phyloP scores from a whole-genome alignment of 176 grass and related monocot species.

The Puya raimondii region DNA sequence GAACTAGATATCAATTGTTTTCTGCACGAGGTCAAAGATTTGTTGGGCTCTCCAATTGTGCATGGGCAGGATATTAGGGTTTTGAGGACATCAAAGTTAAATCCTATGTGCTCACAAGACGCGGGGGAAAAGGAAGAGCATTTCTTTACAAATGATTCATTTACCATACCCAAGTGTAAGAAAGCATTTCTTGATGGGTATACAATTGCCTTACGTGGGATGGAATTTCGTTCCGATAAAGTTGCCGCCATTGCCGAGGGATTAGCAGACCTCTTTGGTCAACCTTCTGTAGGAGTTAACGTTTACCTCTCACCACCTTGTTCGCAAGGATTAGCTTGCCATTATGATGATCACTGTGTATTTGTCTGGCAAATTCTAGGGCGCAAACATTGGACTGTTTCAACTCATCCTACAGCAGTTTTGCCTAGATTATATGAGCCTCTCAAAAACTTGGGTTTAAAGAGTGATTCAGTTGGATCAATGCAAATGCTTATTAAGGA shows the following conservation, averaged over 20 bases:
- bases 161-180: constrained; percentile 30
- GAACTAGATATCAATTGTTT: constrained; percentile 60
- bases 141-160: constrained; percentile 20
- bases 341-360: constrained; percentile 92
- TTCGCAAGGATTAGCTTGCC: constrained; percentile 58
- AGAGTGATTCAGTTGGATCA: constrained; percentile 20
- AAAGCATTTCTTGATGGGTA: constrained; percentile 59
- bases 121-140: constrained; percentile 37
- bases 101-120: neutral
- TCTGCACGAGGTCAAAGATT: constrained; percentile 35
- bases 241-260: constrained; percentile 49
- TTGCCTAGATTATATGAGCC: constrained; percentile 79
- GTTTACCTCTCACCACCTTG: constrained; percentile 71
- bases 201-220: constrained; percentile 70
- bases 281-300: constrained; percentile 79
- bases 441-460: constrained; percentile 31
- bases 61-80: constrained; percentile 66
- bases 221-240: constrained; percentile 61
- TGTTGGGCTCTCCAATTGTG: constrained; percentile 38
- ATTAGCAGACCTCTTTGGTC: constrained; percentile 66
- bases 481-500: constrained; percentile 40
- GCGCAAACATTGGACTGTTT: constrained; percentile 55
- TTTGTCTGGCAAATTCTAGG: constrained; percentile 77
- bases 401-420: constrained; percentile 36
- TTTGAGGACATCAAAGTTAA: constrained; percentile 35